Base-by-base conservation (phyloP, 2,329 filamentous ascomycete species). In the Monilinia fructigena region DNA sequence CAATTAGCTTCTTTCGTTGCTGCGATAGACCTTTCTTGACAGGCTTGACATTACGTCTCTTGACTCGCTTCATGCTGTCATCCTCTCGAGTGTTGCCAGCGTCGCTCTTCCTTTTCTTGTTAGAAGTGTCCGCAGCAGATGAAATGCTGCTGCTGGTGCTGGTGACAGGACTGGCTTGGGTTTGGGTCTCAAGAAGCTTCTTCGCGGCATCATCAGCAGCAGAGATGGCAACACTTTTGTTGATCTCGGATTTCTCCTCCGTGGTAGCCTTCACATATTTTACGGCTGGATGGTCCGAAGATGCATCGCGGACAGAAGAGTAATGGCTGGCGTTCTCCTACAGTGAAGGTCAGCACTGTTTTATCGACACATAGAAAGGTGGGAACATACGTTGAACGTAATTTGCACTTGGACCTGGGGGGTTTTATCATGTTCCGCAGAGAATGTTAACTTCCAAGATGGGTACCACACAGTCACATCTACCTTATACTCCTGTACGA, bases 401-500 rank as follows among this genome's bases (percentile, higher is more conserved):
- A 65, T 47, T 12, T 54, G 35, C 5, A 54, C 26, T n/a, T 61
- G 38, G 10, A 23, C 2, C 20, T 23, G 38, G 2, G 45, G 5
- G 31, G 31, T 5, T 35, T 35, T 6, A 35, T 3, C 31, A 35
- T 35, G 5, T 7, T 35, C 31, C 31, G 31, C 31, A 35, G 31
- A 7, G 6, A 35, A 35, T 35, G 31, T 35, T 6, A 6, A 35
- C 31, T 35, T 35, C 31, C 31, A 35, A 5, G 4, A 7, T 35
- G 31, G 31, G 11, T 26, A 4, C 62, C 42, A 89, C 66, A 90
- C 84, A 71, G 83, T 83, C 65, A 91, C 85, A 74, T 89, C 83
- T 63, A 83, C 82, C 61, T 83, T 80, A 74, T 83, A 89, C 28
- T 83, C 84, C 66, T 84, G 82, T 38, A 85, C 83, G 76, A 90